Evolutionary conservation across 108 stramenopile genomes (phyloP).

Genomic region (Nitzschia sp.): DNA sequence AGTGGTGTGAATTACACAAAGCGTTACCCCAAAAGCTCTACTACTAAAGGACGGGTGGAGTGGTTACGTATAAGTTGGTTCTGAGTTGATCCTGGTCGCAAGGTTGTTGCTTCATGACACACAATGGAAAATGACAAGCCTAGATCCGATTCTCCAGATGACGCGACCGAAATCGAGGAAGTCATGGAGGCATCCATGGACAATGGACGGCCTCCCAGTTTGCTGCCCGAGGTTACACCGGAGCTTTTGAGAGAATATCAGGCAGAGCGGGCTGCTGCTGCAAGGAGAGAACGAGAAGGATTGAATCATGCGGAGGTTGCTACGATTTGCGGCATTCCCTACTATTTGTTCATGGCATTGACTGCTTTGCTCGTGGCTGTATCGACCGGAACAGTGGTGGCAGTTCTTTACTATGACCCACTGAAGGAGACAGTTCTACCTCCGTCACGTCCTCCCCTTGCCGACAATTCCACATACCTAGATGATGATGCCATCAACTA

Average conservation of each 20-base stretch:
- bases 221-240: conserved; percentile 18
- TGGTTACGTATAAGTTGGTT: too few relatives aligned
- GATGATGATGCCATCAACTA: too few relatives aligned
- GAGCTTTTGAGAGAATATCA: conserved; percentile 9
- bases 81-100: too few relatives aligned
- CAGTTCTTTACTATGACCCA: conserved; percentile 17
- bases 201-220: neutral
- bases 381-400: conserved; percentile 9
- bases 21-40: too few relatives aligned
- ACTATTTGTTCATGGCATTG: conserved; percentile 14
- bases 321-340: conserved; percentile 22
- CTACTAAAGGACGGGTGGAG: too few relatives aligned
- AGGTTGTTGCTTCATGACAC: too few relatives aligned
- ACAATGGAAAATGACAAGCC: too few relatives aligned
- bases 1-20: too few relatives aligned
- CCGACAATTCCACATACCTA: too few relatives aligned
- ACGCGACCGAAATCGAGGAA: too few relatives aligned
- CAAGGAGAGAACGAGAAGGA: neutral
- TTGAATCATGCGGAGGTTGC: conserved; percentile 1
- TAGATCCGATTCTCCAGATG: too few relatives aligned
- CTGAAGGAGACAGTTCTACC: neutral
- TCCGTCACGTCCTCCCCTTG: neutral
- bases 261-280: neutral
- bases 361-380: conserved; percentile 10
- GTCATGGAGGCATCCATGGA: too few relatives aligned